These are phyloP conservation scores for Sordaria brevicollis DNA, from an alignment of 495 filamentous ascomycete species.

Conservation along the genomic window DNA sequence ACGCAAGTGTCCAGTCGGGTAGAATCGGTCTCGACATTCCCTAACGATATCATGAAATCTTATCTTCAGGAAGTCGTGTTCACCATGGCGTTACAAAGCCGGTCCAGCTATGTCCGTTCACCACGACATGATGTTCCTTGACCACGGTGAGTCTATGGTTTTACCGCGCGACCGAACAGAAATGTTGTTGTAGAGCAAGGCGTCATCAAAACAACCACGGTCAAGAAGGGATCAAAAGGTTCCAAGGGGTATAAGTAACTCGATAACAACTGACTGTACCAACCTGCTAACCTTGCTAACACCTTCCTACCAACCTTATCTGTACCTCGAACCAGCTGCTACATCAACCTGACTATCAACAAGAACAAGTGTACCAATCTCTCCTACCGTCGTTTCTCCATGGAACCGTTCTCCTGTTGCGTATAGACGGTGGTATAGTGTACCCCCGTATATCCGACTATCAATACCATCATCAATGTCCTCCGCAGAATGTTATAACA, in stretches of 20 bases:
- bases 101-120: too few species aligned
- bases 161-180: neutral
- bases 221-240: neutral
- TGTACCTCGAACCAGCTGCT: neutral
- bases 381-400: neutral
- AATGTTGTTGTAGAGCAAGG: neutral
- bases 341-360: neutral
- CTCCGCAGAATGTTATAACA: neutral
- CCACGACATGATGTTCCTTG: neutral
- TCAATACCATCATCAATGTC: too few species aligned
- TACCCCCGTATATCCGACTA: too few species aligned
- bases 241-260: neutral
- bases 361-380: neutral
- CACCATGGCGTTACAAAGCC: neutral
- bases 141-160: neutral
- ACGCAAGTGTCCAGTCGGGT: neutral
- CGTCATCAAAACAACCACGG: neutral
- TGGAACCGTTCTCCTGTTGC: too few species aligned
- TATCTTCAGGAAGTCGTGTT: neutral
- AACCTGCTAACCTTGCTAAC: neutral
- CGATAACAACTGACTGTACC: neutral
- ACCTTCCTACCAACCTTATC: neutral
- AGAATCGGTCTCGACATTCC: neutral
- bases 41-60: neutral
- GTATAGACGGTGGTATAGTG: too few species aligned